Evolutionary conservation across 2,329 filamentous ascomycete species (phyloP), one percentile per base, ranked within the genome.

Genomic region (Incumbomyces delicatus): DNA sequence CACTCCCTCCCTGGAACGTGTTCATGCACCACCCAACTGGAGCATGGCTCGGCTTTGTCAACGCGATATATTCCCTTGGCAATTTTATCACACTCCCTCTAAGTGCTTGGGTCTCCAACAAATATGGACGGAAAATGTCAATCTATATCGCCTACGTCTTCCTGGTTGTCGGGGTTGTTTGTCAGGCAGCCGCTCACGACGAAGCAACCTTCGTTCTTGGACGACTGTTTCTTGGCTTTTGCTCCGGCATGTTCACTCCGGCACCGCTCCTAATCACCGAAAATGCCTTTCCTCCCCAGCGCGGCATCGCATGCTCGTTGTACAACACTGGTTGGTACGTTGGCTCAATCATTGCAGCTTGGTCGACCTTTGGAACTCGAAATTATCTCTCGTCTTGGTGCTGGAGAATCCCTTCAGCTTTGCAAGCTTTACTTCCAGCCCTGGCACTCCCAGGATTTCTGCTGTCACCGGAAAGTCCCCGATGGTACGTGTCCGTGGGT

Each of bases 361-460:
- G 58, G 58, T 52, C 58, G 4, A 58, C 57, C 0, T 62, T 61
- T 18, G 57, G 46, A 3, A 52, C 52, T 8, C 50, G 54, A 6
- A 51, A 44, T 50, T 71, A 75, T 46, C 42, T 61, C 30, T 70
- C 47, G 56, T 55, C 73, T 58, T 73, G 64, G 56, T 65, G 70
- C 7, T 83, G 79, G 78, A 67, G 79, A 1, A 81, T 84, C 50
- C 80, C 78, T 0, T 73, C 83, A 40, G 78, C 78, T 0, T 79
- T 81, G 58, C 80, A 84, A 55, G 81, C 81, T 38, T 65, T 83
- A 44, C 53, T 56, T 1, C 58, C 70, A 8, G 72, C 82, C 30
- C 78, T 75, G 69, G 76, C 80, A 61, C 78, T 84, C 58, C 81
- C 81, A 0, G n/a, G n/a, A n/a, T n/a, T n/a, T n/a, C n/a, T n/a